Evolutionary conservation across 257 asterid species (phyloP), one percentile per base, ranked within the genome.

Genomic region (Ballota nigra): DNA sequence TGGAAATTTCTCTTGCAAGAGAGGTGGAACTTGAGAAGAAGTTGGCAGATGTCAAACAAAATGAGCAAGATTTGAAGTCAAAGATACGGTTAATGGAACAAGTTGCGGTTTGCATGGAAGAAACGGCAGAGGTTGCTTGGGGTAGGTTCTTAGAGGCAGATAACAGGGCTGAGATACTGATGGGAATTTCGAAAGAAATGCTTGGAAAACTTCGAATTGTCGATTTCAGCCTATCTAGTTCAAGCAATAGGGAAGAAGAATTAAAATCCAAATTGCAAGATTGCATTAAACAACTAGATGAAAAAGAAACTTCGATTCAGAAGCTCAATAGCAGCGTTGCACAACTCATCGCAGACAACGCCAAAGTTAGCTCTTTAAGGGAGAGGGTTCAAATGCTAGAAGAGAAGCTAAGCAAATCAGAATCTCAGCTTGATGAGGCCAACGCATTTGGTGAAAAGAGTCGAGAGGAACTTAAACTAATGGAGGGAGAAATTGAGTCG

Each of bases 51-150:
- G 74, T 73, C 62, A 89, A 82, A 73, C 96, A 83, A 74, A 91
- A 85, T n/a, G 97, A 94, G 81, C 88, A 94, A 66, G 97, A 91
- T 80, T 76, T 88, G 0, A 88, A 77, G 64, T 49, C 80, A 63
- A 94, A 89, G 85, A 83, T 82, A 10, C 69, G 78, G 9, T 79
- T 91, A 63, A 84, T 83, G 8, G 96, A 89, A 64, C 92, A 89
- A 83, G 92, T 94, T 28, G 90, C 97, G 9, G 63, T 77, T 36
- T 72, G 80, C 81, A 89, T 89, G 97, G 97, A 94, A 80, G 97
- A 89, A 87, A 96, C 92, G 8, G 97, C 97, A 1, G 97, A 91
- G 82, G 95, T 80, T 59, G 85, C 87, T 26, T 91, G 95, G 97
- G 88, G 92, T 29, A 78, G 95, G 75, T 94, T 91, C 81, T 80